phyloP scores from a whole-genome alignment of 176 grass and related monocot species.

The Lolium multiflorum region DNA sequence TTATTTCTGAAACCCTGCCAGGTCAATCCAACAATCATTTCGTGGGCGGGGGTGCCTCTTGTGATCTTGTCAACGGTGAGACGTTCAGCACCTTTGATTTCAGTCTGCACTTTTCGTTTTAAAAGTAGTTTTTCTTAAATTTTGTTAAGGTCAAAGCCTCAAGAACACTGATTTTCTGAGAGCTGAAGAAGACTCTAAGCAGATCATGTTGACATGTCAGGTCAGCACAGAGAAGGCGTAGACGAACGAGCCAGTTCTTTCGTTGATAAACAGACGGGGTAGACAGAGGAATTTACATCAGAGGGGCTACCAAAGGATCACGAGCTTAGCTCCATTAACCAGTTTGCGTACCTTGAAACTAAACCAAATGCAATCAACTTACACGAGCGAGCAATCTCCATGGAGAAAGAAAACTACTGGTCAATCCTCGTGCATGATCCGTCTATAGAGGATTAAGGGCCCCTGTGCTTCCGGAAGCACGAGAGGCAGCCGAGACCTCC shows the following conservation, averaged over 20 bases:
- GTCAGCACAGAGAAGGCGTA: slow-evolving; percentile 1
- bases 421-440: not conserved
- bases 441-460: slow-evolving; percentile 55
- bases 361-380: slow-evolving; percentile 39
- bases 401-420: not conserved
- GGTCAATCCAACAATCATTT: slow-evolving; percentile 12
- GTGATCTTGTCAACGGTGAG: not conserved
- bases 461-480: slow-evolving; percentile 66
- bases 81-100: not conserved
- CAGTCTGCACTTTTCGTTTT: no score
- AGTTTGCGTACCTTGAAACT: slow-evolving; percentile 47
- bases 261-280: slow-evolving; percentile 31
- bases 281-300: slow-evolving; percentile 51
- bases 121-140: no score
- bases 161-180: not conserved
- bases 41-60: not conserved
- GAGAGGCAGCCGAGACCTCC: slow-evolving; percentile 62
- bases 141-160: not conserved
- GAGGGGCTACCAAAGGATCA: slow-evolving; percentile 15
- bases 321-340: slow-evolving; percentile 41
- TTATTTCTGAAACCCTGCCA: not conserved
- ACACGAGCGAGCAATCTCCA: slow-evolving; percentile 18
- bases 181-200: not conserved
- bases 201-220: not conserved
- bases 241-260: slow-evolving; percentile 20